Base-by-base conservation (phyloP, 768 basidiomycete species). In the Arthromyces matolae region DNA sequence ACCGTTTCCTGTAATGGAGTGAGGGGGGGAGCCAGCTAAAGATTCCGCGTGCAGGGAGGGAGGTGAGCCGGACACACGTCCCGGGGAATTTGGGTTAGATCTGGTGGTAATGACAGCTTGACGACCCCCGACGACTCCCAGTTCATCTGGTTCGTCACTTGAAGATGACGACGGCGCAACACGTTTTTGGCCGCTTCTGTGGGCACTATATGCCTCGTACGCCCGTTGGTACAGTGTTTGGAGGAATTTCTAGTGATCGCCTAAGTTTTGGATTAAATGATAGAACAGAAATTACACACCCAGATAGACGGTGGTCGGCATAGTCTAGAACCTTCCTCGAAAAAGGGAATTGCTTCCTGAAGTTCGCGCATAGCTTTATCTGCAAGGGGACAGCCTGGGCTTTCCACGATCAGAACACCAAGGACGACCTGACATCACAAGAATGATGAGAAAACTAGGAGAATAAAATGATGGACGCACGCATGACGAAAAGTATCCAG, bases 401-500 rank as follows among this genome's bases (percentile, higher is more conserved):
- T 71, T 54, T 73, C 71, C 24, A 75, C 63, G 5, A 77, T 70
- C 25, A 79, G 60, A 1, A 71, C 71, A 24, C 71, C 75, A 19
- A 79, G 64, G 9, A 76, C 63, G 28, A 77, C 66, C 77, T 77
- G 32, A 48, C 24, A 13, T 35, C 24, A 52, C 47, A 46, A 14
- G 28, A 39, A 29, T 14, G 36, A 27, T 36, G 39, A 16, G 8
- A 20, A 12, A 29, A 24, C 37, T n/a, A n/a, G n/a, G n/a, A 31
- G 8, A 44, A 5, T 32, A 35, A 39, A 29, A 8, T 29, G 16
- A n/a, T 14, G n/a, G 12, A 68, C 73, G 40, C 54, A 79, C 78
- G 45, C 76, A 76, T 14, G 78, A 65, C 3, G 76, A 73, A 49
- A 75, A 78, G 36, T 75, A 58, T 1, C 65, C 64, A 1, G 76